Percentiles rank a stretch among this genome's conserved stretches.
These are phyloP conservation scores for Pythium biforme DNA, from an alignment of 352 stramenopile species.

Conservation along the genomic window DNA sequence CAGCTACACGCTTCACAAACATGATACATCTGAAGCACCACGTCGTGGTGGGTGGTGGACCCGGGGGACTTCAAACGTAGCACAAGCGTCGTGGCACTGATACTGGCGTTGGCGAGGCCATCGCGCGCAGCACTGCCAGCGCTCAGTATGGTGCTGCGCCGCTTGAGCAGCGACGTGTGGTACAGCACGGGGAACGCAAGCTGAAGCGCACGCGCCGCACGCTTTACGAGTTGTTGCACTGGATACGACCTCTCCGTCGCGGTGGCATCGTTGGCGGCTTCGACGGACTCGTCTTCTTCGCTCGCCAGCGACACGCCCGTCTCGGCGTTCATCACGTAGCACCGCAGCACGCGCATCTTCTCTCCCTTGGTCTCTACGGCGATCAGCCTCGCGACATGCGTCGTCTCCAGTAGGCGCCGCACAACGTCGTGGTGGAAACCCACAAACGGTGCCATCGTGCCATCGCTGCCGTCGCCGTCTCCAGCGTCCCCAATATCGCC, in stretches of 20 bases:
- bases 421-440: constrained; percentile 43
- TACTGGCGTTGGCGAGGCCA: neutral
- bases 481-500: too few relatives aligned
- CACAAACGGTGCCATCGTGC: constrained; percentile 41
- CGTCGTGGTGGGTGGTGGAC: constrained; percentile 12
- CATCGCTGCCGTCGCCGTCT: constrained; percentile 3
- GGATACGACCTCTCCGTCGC: neutral
- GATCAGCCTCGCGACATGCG: neutral
- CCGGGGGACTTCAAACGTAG: neutral
- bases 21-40: constrained; percentile 40
- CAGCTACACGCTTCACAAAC: constrained; percentile 21
- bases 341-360: neutral
- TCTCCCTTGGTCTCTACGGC: neutral
- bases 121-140: neutral
- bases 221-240: constrained; percentile 27
- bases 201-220: constrained; percentile 31
- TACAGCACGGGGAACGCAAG: constrained; percentile 29
- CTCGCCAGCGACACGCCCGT: neutral
- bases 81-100: neutral
- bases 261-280: neutral
- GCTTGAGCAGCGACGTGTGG: constrained; percentile 11
- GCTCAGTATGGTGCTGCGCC: neutral
- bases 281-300: neutral
- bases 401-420: constrained; percentile 27
- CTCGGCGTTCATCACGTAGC: constrained; percentile 11